Conservation (phyloP, 306 rosid genomes). For the Cucumis cinereus region DNA sequence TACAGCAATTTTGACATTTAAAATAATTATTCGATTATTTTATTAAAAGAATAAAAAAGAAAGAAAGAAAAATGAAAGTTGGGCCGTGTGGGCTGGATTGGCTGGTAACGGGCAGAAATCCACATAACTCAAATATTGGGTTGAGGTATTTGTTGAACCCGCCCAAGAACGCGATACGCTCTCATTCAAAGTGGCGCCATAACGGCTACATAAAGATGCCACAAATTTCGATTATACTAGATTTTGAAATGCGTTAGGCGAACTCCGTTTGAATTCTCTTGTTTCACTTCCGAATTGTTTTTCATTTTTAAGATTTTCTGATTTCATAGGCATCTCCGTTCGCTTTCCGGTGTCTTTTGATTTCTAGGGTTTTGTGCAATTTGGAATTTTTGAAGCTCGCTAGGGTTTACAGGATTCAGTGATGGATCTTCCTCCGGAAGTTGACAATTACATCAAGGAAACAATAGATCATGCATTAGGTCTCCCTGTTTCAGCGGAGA, state of each 20-base stretch:
- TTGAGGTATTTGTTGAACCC: background rate
- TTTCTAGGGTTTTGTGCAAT: background rate
- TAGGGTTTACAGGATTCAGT: constrained; percentile 9
- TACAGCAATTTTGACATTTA: no score
- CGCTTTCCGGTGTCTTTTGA: background rate
- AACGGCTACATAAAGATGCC: constrained; percentile 42
- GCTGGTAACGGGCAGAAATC: background rate
- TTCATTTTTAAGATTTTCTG: background rate
- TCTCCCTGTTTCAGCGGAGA: constrained; percentile 30
- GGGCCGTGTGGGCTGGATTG: background rate
- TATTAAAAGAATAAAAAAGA: no score
- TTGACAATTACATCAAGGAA: constrained; percentile 48
- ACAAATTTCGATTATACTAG: background rate
- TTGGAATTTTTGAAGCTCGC: background rate
- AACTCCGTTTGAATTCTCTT: background rate
- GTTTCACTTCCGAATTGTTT: background rate
- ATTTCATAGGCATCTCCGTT: background rate
- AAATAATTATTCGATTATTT: no score
- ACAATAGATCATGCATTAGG: constrained; percentile 49
- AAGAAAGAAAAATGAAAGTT: background rate
- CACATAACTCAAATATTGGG: background rate
- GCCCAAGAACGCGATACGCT: background rate
- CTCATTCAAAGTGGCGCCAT: constrained; percentile 10
- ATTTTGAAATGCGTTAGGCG: background rate
- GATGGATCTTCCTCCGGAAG: constrained; percentile 47